Evolutionary conservation across 2,329 filamentous ascomycete species (phyloP).

Genomic region (Xylaria sp.): DNA sequence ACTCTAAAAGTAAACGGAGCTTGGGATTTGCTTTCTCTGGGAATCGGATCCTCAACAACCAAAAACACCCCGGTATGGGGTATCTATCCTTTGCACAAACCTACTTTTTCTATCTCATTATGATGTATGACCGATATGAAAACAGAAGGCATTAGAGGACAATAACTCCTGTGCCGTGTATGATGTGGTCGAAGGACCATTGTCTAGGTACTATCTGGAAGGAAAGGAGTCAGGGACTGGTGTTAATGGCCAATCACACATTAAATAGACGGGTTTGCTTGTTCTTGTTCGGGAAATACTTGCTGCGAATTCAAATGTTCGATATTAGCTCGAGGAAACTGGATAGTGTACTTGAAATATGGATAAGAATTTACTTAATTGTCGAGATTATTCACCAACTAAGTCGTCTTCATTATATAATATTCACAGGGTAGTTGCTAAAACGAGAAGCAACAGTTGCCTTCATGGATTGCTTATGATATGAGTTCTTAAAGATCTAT

Average conservation of each 20-base stretch:
- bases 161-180: slow-evolving; percentile 26
- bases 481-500: neutral
- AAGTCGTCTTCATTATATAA: neutral
- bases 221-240: slow-evolving; percentile 2
- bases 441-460: neutral
- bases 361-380: neutral
- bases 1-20: slow-evolving; percentile 7
- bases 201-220: neutral
- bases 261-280: slow-evolving; percentile 6
- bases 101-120: slow-evolving; percentile 26
- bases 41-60: slow-evolving; percentile 7
- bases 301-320: neutral
- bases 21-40: slow-evolving; percentile 9
- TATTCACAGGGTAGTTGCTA: neutral
- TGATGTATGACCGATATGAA: slow-evolving; percentile 35
- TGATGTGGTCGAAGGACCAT: slow-evolving; percentile 11
- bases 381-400: neutral
- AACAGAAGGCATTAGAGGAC: slow-evolving; percentile 2
- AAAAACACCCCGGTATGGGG: neutral
- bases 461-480: neutral
- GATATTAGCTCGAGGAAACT: slow-evolving; percentile 1
- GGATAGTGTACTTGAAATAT: slow-evolving; percentile 8
- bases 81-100: slow-evolving; percentile 1
- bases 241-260: neutral
- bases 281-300: neutral